Percentiles rank a stretch among this genome's conserved stretches.
These are phyloP conservation scores for Coriolopsis trogii DNA, from an alignment of 1,284 basidiomycete species.

Conservation along the genomic window DNA sequence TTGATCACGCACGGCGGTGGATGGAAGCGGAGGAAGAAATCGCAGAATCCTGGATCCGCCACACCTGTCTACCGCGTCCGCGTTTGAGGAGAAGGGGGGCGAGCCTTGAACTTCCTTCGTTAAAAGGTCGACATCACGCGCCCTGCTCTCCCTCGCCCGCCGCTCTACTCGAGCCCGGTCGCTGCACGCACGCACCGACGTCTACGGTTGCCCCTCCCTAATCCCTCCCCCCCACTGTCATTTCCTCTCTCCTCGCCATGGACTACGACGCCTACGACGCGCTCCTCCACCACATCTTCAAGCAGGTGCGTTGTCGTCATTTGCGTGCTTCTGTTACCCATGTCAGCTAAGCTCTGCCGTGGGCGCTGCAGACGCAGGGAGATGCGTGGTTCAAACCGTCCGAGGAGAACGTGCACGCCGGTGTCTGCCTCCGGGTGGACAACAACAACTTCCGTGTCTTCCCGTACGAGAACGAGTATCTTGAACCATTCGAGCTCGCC, in stretches of 20 bases:
- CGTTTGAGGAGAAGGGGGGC: background rate
- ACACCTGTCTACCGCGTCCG: too few relatives aligned
- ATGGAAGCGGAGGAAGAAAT: too few relatives aligned
- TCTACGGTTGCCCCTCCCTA: conserved; percentile 5
- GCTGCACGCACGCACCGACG: conserved; percentile 7
- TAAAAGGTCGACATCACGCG: conserved; percentile 11
- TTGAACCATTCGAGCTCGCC: conserved; percentile 73
- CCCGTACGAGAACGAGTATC: conserved; percentile 62
- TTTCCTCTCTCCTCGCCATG: conserved; percentile 43
- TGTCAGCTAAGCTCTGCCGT: background rate
- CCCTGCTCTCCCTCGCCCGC: conserved; percentile 2
- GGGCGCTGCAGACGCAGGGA: conserved; percentile 56
- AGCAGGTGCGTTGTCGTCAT: conserved; percentile 38
- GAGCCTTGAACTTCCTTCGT: background rate
- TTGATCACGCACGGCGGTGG: too few relatives aligned
- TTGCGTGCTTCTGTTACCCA: background rate
- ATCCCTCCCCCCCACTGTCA: conserved; percentile 17
- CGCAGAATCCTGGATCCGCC: too few relatives aligned
- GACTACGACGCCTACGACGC: conserved; percentile 78
- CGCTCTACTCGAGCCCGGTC: conserved; percentile 8
- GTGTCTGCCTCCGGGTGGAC: conserved; percentile 70
- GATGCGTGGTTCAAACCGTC: conserved; percentile 79
- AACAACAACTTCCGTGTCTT: conserved; percentile 66
- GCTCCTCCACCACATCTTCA: conserved; percentile 67
- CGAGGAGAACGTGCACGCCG: conserved; percentile 69